Percentiles rank a stretch among this genome's conserved stretches.
These are phyloP conservation scores for Byssochlamys sp. DNA, from an alignment of 2,329 filamentous ascomycete genomes.

Conservation along the genomic window DNA sequence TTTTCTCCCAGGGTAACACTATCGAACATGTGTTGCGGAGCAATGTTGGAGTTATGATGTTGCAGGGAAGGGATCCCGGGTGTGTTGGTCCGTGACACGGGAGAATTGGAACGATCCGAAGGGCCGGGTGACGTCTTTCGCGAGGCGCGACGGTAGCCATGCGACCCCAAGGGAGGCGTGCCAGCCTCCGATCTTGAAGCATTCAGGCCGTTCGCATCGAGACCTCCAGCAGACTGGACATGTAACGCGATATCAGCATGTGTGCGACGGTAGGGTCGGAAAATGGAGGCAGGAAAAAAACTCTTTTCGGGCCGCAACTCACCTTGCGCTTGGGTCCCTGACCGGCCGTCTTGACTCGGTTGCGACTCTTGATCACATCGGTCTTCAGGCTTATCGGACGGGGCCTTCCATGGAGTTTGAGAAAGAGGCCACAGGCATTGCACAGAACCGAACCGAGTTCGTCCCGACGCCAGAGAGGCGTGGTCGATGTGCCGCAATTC, in stretches of 20 bases:
- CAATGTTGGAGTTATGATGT: constrained; percentile 57
- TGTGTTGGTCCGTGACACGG: constrained; percentile 69
- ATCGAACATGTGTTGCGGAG: constrained; percentile 70
- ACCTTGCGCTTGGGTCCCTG: constrained; percentile 79
- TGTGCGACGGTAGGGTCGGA: constrained; percentile 13
- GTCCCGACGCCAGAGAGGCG: constrained; percentile 93
- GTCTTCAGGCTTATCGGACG: constrained; percentile 95
- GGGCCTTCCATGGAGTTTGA: constrained; percentile 89
- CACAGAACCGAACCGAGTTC: constrained; percentile 91
- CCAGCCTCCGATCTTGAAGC: constrained; percentile 48
- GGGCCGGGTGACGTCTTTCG: constrained; percentile 64
- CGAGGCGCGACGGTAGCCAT: constrained; percentile 55
- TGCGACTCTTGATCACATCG: constrained; percentile 98
- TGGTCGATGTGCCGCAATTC: constrained; percentile 92
- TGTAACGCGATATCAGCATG: constrained; percentile 12
- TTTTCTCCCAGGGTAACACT: constrained; percentile 59
- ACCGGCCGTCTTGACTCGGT: constrained; percentile 82
- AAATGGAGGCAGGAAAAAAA: constrained; percentile 9
- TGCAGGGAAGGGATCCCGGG: constrained; percentile 49
- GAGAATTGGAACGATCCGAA: constrained; percentile 65
- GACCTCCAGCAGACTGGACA: constrained; percentile 32
- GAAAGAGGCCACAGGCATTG: constrained; percentile 94
- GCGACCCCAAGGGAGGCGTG: constrained; percentile 46
- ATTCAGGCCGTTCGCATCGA: constrained; percentile 51
- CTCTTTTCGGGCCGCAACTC: constrained; percentile 20